These are phyloP conservation scores for Chloranthus sessilifolius DNA, from an alignment of 164 flowering plant species.

Conservation along the genomic window DNA sequence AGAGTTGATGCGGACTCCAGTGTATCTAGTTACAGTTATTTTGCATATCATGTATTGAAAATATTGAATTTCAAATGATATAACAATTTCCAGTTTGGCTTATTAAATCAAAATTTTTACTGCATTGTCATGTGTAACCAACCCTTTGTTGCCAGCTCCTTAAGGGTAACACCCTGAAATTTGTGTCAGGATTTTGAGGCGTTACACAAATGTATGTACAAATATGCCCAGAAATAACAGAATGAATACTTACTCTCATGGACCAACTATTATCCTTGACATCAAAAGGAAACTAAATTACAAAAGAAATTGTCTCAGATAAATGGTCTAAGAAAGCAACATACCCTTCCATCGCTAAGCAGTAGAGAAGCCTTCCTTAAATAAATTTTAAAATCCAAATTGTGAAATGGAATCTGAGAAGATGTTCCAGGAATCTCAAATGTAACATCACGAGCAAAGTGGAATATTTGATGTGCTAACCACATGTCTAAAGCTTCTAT, in stretches of 20 bases:
- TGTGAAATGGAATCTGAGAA: slow-evolving; percentile 24
- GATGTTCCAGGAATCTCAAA: slow-evolving; percentile 34
- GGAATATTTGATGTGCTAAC: slow-evolving; percentile 57
- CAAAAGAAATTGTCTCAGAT: background rate
- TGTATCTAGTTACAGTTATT: too few relatives aligned
- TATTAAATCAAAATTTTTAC: background rate
- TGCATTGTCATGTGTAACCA: too few relatives aligned
- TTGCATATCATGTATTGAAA: too few relatives aligned
- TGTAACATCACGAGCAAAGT: slow-evolving; percentile 41
- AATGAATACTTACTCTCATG: too few relatives aligned
- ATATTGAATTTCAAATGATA: too few relatives aligned
- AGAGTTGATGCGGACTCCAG: too few relatives aligned
- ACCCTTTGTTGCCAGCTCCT: too few relatives aligned
- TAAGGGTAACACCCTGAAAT: too few relatives aligned
- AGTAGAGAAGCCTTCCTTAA: slow-evolving; percentile 61
- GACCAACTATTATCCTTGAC: too few relatives aligned
- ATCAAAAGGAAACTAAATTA: background rate
- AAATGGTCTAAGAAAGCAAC: slow-evolving; percentile 9
- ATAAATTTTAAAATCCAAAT: slow-evolving; percentile 29
- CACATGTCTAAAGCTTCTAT: slow-evolving; percentile 53
- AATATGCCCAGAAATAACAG: background rate
- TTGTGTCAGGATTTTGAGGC: too few relatives aligned
- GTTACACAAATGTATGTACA: background rate
- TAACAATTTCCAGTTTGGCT: too few relatives aligned
- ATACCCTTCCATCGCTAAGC: slow-evolving; percentile 87